Evolutionary conservation across 1,284 basidiomycete genomes (phyloP), one percentile per base, ranked within the genome.

Genomic region (Cerrena zonata): DNA sequence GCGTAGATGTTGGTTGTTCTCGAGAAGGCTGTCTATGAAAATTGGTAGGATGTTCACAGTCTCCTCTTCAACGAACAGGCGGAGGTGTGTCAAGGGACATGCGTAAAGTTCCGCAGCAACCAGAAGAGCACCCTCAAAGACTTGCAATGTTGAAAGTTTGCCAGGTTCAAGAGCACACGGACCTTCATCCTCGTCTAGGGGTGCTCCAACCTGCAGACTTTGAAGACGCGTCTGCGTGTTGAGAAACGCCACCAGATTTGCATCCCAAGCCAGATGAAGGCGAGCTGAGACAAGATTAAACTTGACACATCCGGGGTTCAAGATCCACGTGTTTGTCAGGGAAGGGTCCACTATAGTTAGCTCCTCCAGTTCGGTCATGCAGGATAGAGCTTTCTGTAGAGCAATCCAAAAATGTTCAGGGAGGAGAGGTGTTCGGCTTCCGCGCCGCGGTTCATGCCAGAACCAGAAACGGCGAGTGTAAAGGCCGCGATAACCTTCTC

Each of bases 381-480:
- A 49, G 15, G 46, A 44, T 24, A 70, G 58, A 36, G 61, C 62
- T 19, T 39, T 49, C 44, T 60, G 60, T 5, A 70, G 34, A 7
- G 50, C 38, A 10, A 54, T 48, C 68, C 67, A 69, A 50, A 68
- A 62, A 5, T 51, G 56, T 2, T 40, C 51, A 2, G 65, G 55
- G 7, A 61, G 52, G 2, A 48, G 41, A 13, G 26, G n/a, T 46
- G 54, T 18, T 36, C 25, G 21, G n/a, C 25, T 34, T 27, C 40
- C 13, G 23, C 60, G 56, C 5, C 57, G 56, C 7, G 52, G 37
- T 22, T 63, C 61, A 13, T 59, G 56, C 45, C 46, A 62, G 48
- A 69, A 55, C 27, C 55, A 55, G 46, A 69, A 56, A 18, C 62
- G 56, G 21, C 56, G 58, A 22, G 68, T 65, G 46, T 65, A 66